Evolutionary conservation across 108 stramenopile genomes (phyloP).

Genomic region (Cylindrotheca closterium): DNA sequence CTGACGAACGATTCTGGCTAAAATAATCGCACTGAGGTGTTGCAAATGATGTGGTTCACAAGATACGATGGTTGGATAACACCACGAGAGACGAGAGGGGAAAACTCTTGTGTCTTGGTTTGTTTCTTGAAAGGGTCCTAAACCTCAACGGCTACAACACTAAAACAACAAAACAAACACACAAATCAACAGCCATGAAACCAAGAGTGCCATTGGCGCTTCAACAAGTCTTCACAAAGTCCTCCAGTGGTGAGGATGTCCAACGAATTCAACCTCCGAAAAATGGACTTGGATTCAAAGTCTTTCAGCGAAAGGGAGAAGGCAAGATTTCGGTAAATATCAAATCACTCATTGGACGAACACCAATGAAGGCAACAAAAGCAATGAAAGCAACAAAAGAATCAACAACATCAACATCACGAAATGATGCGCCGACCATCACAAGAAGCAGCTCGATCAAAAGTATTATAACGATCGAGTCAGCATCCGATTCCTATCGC

Average conservation of each 20-base stretch:
- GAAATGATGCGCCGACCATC: too few species aligned
- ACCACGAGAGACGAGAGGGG: too few species aligned
- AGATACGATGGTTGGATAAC: too few species aligned
- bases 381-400: too few species aligned
- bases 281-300: conserved; percentile 9
- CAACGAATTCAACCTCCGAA: conserved; percentile 19
- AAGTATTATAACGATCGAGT: background rate
- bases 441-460: too few species aligned
- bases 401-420: too few species aligned
- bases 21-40: too few species aligned
- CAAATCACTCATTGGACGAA: background rate
- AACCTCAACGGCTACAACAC: too few species aligned
- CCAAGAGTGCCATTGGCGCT: conserved; percentile 25
- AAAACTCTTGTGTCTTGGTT: too few species aligned
- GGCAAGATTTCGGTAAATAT: background rate
- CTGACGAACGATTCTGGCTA: too few species aligned
- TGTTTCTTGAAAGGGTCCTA: too few species aligned
- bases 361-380: background rate
- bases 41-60: too few species aligned
- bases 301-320: conserved; percentile 10
- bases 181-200: background rate
- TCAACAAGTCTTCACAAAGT: conserved; percentile 26
- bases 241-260: conserved; percentile 34
- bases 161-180: background rate
- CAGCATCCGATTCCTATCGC: conserved; percentile 14